Evolutionary conservation across 1,284 basidiomycete genomes (phyloP).

Genomic region (Cryptococcus jaspeensis): DNA sequence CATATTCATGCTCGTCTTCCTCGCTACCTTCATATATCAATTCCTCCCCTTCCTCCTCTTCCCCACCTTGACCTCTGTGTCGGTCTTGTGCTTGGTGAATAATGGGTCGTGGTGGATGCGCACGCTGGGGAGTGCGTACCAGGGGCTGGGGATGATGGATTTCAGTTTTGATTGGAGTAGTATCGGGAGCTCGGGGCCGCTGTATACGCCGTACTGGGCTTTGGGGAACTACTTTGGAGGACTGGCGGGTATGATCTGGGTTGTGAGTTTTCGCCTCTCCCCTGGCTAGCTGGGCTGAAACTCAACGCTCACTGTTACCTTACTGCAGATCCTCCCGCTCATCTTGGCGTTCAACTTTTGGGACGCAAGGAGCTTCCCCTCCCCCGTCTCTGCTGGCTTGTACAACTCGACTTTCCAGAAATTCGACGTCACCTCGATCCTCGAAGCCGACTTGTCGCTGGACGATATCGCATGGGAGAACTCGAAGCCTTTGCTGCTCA

Average conservation of each 20-base stretch:
- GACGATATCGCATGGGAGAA: conserved; percentile 51
- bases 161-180: conserved; percentile 57
- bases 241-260: conserved; percentile 53
- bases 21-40: conserved; percentile 51
- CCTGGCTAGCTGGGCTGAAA: neutral
- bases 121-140: conserved; percentile 54
- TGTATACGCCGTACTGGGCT: conserved; percentile 57
- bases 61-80: conserved; percentile 54
- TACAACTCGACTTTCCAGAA: conserved; percentile 44
- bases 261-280: conserved; percentile 37
- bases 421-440: conserved; percentile 50
- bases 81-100: conserved; percentile 54
- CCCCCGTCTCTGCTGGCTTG: conserved; percentile 44
- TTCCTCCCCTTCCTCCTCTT: conserved; percentile 56
- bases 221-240: conserved; percentile 51
- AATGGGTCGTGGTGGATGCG: conserved; percentile 51
- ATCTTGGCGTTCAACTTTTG: conserved; percentile 54
- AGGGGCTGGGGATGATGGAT: conserved; percentile 55
- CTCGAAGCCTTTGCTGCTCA: conserved; percentile 52
- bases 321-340: conserved; percentile 47
- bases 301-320: too few relatives aligned
- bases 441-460: conserved; percentile 52
- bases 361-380: conserved; percentile 51
- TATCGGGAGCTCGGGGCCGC: conserved; percentile 52
- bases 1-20: conserved; percentile 53